Evolutionary conservation across 208 protist species (phyloP), one percentile per base, ranked within the genome.

Genomic region (Wallacemonas sp.): DNA sequence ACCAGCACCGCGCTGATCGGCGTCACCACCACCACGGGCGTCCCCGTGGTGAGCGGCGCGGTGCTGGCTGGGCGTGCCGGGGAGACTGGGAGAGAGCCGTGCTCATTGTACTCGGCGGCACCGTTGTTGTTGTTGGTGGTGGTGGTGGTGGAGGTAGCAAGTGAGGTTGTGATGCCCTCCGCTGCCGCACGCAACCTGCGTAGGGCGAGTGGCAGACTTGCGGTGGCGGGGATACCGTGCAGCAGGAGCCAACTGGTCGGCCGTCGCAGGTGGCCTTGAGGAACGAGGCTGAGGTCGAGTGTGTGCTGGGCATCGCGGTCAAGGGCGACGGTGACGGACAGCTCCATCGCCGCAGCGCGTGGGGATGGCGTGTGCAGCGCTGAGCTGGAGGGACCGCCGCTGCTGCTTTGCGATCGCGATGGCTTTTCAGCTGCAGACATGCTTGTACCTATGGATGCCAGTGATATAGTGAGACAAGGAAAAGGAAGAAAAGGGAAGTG

Each of bases 151-250:
- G n/a, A n/a, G n/a, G n/a, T n/a, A n/a, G 3, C 56, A 46, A 24
- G 14, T 29, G 24, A 17, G 33, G 27, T 19, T 11, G 30, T 61
- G 5, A 8, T 60, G 8, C 29, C 47, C 5, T 56, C 39, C 44
- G 76, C 19, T 0, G 61, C 69, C 36, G 66, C 78, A 5, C 82
- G 66, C 5, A 92, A 65, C 12, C 76, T 72, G 1, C 64, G 77
- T 24, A 94, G 62, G 9, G 74, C 72, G 29, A 68, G 58, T 17
- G 68, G 72, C 1, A 92, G 74, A 33, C 80, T 82, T 4, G 80
- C 76, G 21, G 75, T 83, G 60, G 88, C 77, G 14, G 88, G 83
- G 47, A 94, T 80, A 2, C 64, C 68, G 67, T 83, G 83, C 6
- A 88, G 49, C 12, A 94, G 70, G 30, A 94, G 61, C 88, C 83